phyloP scores from a whole-genome alignment of 2,329 filamentous ascomycete species.

The Coniochaeta sp. region DNA sequence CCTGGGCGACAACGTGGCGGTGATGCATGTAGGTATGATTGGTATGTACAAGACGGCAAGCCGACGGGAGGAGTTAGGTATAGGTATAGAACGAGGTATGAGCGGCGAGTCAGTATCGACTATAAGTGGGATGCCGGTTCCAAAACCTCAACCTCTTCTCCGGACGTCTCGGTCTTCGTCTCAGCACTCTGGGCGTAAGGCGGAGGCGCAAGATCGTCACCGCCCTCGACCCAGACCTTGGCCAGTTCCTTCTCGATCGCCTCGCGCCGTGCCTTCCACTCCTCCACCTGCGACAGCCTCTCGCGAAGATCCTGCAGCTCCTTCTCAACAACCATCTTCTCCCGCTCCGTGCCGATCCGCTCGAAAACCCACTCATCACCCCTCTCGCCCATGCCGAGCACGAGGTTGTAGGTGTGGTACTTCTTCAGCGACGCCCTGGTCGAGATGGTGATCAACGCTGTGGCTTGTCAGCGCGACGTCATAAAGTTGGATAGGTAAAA shows the following conservation, averaged over 20 bases:
- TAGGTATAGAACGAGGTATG: background rate
- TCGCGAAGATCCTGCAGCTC: constrained; percentile 81
- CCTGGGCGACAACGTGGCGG: background rate
- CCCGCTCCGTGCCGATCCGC: constrained; percentile 84
- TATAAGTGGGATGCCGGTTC: background rate
- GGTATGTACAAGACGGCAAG: background rate
- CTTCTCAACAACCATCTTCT: constrained; percentile 89
- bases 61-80: background rate
- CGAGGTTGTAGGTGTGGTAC: constrained; percentile 89
- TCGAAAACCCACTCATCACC: constrained; percentile 91
- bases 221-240: constrained; percentile 51
- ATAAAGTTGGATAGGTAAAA: background rate
- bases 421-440: constrained; percentile 91
- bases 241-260: constrained; percentile 80
- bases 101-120: background rate
- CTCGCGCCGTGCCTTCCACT: constrained; percentile 69
- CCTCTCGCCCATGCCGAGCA: constrained; percentile 70
- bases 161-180: background rate
- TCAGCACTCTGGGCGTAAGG: constrained; percentile 25
- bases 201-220: constrained; percentile 40
- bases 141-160: background rate
- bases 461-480: background rate
- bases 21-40: background rate
- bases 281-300: constrained; percentile 70
- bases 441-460: constrained; percentile 88